phyloP scores from a whole-genome alignment of 2,329 filamentous ascomycete genomes.

The Xylaria hypoxylon region DNA sequence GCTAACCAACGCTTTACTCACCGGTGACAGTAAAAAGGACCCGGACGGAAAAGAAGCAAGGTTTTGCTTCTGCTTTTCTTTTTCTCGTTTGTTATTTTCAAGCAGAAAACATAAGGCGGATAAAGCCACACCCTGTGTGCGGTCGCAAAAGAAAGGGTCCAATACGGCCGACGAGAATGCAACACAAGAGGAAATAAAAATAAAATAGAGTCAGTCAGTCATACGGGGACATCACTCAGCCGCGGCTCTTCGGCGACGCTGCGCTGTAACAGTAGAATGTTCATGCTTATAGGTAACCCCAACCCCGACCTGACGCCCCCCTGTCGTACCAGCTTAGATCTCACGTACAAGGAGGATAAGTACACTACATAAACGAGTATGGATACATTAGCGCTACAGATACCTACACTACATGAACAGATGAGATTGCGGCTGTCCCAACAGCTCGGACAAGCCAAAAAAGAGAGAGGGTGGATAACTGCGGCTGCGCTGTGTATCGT shows the following conservation, averaged over 20 bases:
- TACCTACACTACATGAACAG: too few relatives aligned
- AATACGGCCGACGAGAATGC: conserved; percentile 12
- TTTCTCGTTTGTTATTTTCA: background rate
- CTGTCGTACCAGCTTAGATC: conserved; percentile 10
- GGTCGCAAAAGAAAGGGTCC: background rate
- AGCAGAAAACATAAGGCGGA: background rate
- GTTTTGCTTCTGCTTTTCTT: conserved; percentile 11
- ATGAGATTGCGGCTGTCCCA: conserved; percentile 24
- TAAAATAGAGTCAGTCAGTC: conserved; percentile 4
- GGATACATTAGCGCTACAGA: too few relatives aligned
- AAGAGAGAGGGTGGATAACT: conserved; percentile 10
- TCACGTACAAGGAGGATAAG: conserved; percentile 21
- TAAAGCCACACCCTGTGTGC: conserved; percentile 21
- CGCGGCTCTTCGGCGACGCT: conserved; percentile 24
- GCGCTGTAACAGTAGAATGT: conserved; percentile 20
- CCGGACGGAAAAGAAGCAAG: conserved; percentile 12
- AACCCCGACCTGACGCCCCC: conserved; percentile 9
- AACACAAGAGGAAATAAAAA: conserved; percentile 15
- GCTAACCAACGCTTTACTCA: background rate
- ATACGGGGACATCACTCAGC: conserved; percentile 26
- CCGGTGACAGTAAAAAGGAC: conserved; percentile 11
- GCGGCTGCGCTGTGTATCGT: conserved; percentile 9
- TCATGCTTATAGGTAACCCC: background rate
- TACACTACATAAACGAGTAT: conserved; percentile 26
- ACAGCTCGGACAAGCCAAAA: conserved; percentile 22